Evolutionary conservation across 805 yeast species (phyloP), one percentile per base, ranked within the genome.

Genomic region (Yamadazyma paraphyllophila): DNA sequence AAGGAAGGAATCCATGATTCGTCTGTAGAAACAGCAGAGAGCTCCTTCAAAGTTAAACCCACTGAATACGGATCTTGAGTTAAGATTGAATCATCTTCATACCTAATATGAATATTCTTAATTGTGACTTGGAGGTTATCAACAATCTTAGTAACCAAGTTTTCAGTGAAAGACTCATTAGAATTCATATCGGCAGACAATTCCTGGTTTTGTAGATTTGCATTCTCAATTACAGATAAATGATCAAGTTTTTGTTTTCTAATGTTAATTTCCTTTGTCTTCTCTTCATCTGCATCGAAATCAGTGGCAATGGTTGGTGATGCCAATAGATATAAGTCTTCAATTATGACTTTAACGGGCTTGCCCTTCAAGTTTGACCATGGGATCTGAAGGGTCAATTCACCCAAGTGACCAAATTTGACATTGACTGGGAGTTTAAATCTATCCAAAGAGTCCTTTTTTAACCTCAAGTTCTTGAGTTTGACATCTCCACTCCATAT

Each of bases 401-500:
- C 88, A 1, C 98, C 99, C 47, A 94, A 64, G 59, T 88, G 89
- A 34, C 99, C 99, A 60, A 85, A 86, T 50, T 80, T 78, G 11
- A 95, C 92, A 61, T 91, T 88, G 31, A 94, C 67, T 2, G 99
- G 99, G 32, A 95, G 67, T 50, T 86, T 81, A 52, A 94, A 76
- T 55, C 85, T 78, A 64, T 95, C 99, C 39, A 94, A 71, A 2
- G 97, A 89, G 61, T 91, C 97, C 50, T 86, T 85, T 66, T 88
- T 89, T 48, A 94, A 71, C 46, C 83, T 77, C 50, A 95, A 76
- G 61, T 91, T 83, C 50, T 76, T 77, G 44, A 94, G 72, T 61
- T 88, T 88, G 26, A 91, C 98, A 71, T 94, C 98, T 31, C 99
- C 99, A 57, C 90, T 81, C 96, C 98, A 91, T 29, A 94, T 90